Conservation (phyloP, 495 filamentous ascomycete species). For the Lophium mytilinum region DNA sequence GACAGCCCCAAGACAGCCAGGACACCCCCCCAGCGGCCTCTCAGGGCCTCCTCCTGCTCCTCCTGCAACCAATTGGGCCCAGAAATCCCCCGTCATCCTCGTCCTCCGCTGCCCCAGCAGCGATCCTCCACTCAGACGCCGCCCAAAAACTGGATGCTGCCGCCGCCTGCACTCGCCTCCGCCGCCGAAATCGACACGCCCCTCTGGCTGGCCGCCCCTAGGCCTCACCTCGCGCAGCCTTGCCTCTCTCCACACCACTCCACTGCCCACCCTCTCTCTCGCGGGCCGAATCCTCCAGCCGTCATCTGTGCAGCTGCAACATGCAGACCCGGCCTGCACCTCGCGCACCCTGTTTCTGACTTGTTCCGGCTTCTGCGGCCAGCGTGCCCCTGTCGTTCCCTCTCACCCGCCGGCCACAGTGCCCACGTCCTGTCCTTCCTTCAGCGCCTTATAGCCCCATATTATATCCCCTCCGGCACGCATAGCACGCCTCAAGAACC, state of each 20-base stretch:
- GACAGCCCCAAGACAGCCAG: too few species aligned
- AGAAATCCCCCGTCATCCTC: not conserved
- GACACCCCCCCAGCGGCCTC: too few species aligned
- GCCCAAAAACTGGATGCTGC: not conserved
- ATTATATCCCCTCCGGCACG: not conserved
- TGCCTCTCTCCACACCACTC: not conserved
- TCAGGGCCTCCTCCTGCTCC: not conserved
- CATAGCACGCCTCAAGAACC: not conserved
- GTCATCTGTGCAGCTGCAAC: not conserved
- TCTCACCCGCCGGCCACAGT: not conserved
- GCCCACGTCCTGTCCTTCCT: conserved; percentile 1
- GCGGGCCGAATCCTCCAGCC: not conserved
- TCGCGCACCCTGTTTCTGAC: not conserved
- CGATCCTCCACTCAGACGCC: conserved; percentile 2
- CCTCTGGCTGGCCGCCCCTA: not conserved
- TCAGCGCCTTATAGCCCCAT: not conserved
- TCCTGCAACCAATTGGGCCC: not conserved
- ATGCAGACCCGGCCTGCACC: not conserved
- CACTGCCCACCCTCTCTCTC: too few species aligned
- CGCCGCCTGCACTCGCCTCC: not conserved
- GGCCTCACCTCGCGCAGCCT: conserved; percentile 2
- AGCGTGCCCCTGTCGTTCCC: not conserved
- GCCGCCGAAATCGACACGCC: too few species aligned
- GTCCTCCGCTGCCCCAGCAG: not conserved
- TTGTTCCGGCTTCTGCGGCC: not conserved